Evolutionary conservation across 148 eudicot genomes (phyloP), one percentile per base, ranked within the genome.

Genomic region (Silene conica): DNA sequence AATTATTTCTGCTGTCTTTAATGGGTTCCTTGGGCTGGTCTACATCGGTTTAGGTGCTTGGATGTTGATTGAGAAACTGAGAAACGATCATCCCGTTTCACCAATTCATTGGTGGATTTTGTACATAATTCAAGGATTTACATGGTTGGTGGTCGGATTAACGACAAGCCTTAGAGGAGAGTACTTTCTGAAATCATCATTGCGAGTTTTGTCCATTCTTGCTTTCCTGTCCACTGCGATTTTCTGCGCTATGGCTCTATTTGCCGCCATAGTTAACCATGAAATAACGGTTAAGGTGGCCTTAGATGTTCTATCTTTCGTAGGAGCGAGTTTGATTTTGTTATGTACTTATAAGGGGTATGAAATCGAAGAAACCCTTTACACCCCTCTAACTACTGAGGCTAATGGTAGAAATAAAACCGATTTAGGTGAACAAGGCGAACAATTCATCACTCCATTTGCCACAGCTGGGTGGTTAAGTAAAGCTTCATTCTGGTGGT

Each of bases 401-500:
- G 81, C 54, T 28, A 72, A 64, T 66, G 87, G 71, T 12, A 60
- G 28, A 43, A 57, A 38, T 21, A 88, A 80, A 80, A 50, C 50
- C 54, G 75, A 74, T 70, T 34, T 83, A 71, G 73, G 38, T 69
- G 80, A 20, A 41, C 43, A 75, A 71, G 73, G 38, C 69, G 80
- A 20, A 41, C 43, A 75, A 34, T 79, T 83, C 72, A 77, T 83
- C 74, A 82, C 92, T 60, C 76, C 79, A 67, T 88, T 93, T 83
- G 79, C 86, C 41, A 76, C 73, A 66, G 88, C 98, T 6, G 83
- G 90, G 23, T 80, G 83, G 56, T 65, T 85, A 8, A 87, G 85
- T 81, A 80, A 78, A 71, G 72, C 86, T 83, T 82, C 96, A 2
- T 92, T 92, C 76, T 86, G 89, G 97, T 94, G 98, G 98, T 65